Conservation (phyloP, 2,329 filamentous ascomycete species). For the Hirsutella minnesotensis region DNA sequence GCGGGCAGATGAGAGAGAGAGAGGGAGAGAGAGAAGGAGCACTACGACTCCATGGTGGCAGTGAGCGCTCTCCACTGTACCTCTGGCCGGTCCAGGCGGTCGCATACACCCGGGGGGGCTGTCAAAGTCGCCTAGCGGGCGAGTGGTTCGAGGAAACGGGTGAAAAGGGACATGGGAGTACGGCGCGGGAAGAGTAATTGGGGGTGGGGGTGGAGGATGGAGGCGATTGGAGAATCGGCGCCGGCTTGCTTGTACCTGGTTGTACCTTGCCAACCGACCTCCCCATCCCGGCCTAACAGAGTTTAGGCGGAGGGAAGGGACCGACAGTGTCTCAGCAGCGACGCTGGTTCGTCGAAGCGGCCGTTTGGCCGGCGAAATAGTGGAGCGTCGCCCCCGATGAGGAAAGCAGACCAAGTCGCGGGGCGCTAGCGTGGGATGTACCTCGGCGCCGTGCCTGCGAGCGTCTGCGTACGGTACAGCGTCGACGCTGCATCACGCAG, state of each 20-base stretch:
- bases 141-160: background rate
- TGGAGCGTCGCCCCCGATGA: slow-evolving; percentile 23
- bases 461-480: no score
- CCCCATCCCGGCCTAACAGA: background rate
- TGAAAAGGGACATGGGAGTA: slow-evolving; percentile 12
- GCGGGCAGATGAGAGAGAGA: background rate
- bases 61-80: no score
- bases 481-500: no score
- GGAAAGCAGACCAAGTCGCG: no score
- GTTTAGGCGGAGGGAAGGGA: background rate
- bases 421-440: no score
- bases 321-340: slow-evolving; percentile 1
- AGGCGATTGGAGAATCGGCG: slow-evolving; percentile 2
- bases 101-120: background rate
- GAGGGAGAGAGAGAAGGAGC: slow-evolving; percentile 1
- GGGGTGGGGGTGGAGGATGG: slow-evolving; percentile 11
- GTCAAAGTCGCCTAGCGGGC: background rate
- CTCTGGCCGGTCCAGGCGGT: background rate
- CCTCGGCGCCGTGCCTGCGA: no score
- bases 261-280: no score
- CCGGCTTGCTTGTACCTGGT: background rate
- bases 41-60: no score
- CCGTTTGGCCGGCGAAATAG: slow-evolving; percentile 48
- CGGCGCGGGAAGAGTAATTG: slow-evolving; percentile 11
- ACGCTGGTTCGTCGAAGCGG: slow-evolving; percentile 32